These are phyloP conservation scores for Penicillium decumbens DNA, from an alignment of 2,329 filamentous ascomycete genomes.

Conservation along the genomic window DNA sequence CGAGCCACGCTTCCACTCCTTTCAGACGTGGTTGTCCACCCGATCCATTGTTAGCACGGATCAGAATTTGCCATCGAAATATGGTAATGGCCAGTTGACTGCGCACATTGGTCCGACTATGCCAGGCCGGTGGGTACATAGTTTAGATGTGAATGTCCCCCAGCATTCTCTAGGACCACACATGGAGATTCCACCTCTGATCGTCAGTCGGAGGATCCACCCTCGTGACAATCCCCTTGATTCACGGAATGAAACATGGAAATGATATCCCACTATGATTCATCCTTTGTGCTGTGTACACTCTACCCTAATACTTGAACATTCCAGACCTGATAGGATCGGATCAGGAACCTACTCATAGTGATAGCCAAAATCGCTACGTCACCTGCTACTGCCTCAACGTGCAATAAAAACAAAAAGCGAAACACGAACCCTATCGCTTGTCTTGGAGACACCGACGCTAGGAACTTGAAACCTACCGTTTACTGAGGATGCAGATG, in stretches of 20 bases:
- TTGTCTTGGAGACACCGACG: neutral
- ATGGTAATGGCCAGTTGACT: neutral
- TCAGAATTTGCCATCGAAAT: constrained; percentile 4
- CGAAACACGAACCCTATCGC: neutral
- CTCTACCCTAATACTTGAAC: neutral
- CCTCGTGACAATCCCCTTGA: constrained; percentile 4
- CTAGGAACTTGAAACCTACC: neutral
- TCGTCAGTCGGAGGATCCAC: neutral
- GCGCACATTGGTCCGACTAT: neutral
- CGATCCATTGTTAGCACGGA: constrained; percentile 8
- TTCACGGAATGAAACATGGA: neutral
- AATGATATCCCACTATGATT: neutral
- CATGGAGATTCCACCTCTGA: neutral
- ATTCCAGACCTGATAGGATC: neutral
- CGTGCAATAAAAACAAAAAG: neutral
- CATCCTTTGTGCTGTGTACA: neutral
- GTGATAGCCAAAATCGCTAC: neutral
- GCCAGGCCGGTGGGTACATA: neutral
- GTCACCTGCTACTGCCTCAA: neutral
- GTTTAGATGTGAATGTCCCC: neutral
- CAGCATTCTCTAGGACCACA: constrained; percentile 1
- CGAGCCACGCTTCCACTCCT: neutral
- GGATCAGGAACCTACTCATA: neutral
- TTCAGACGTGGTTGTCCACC: constrained; percentile 4
- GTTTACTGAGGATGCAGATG: neutral